phyloP scores from a whole-genome alignment of 805 yeast species.

The Saccharomycopsis sp. region DNA sequence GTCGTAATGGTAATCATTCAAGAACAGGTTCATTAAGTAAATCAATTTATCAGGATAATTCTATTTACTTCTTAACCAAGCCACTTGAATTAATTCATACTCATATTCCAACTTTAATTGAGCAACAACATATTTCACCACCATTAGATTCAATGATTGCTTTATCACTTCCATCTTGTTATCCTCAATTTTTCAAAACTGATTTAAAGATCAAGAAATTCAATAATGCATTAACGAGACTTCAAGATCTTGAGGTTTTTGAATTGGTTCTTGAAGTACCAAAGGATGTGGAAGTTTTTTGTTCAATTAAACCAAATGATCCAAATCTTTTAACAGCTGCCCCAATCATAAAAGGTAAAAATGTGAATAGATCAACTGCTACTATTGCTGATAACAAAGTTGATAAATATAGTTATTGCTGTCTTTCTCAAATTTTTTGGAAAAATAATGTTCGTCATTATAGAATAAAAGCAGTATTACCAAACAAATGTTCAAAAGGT shows the following conservation, averaged over 20 bases:
- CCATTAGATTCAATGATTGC: constrained; percentile 72
- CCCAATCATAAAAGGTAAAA: constrained; percentile 1
- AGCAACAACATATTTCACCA: constrained; percentile 80
- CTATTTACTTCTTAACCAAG: constrained; percentile 66
- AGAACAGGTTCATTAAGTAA: neutral
- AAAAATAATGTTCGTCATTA: constrained; percentile 52
- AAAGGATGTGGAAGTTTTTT: constrained; percentile 53
- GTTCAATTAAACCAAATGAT: constrained; percentile 43
- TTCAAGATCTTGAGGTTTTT: constrained; percentile 65
- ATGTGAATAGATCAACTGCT: neutral
- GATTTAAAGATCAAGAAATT: constrained; percentile 52
- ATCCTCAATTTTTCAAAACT: constrained; percentile 65
- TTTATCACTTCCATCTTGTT: constrained; percentile 73
- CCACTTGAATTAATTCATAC: constrained; percentile 73
- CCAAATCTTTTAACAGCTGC: neutral
- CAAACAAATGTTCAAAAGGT: constrained; percentile 59
- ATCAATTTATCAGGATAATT: constrained; percentile 24
- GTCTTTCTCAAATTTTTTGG: constrained; percentile 77
- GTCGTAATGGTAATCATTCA: neutral
- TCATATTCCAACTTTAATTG: constrained; percentile 72
- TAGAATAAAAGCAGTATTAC: constrained; percentile 72
- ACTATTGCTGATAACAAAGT: neutral
- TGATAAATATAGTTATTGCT: constrained; percentile 36
- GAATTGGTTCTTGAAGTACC: constrained; percentile 75
- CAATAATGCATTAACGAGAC: constrained; percentile 65